Base-by-base conservation (phyloP, 169 alveolate genomes). In the Prorocentrum cordatum region DNA sequence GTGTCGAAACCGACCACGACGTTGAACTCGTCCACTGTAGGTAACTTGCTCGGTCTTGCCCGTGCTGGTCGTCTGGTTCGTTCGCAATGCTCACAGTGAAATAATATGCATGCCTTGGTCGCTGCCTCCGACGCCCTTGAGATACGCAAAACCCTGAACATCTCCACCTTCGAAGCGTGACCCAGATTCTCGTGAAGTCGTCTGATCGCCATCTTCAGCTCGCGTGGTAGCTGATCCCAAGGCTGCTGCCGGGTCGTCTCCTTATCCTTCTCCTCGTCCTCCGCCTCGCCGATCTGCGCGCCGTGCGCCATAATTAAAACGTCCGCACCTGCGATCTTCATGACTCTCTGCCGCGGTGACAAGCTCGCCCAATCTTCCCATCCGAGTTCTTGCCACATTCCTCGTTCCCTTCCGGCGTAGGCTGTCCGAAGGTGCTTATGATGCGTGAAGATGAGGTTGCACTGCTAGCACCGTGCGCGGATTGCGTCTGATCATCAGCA, bases 151-250 rank as follows among this genome's bases (percentile, higher is more conserved):
- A 71, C 86, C 0, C 59, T 0, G 14, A 75, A 9, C 71, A 75
- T 50, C 0, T 36, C 68, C 0, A 36, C 26, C 0, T 14, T 24
- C 1, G 36, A 2, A 0, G 72, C 86, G 33, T 75, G 86, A 2
- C 86, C 86, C 35, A 75, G 22, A 27, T 75, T 75, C 36, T 33
- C 71, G n/a, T 75, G 86, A 3, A 75, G 72, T 1, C 86, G 27
- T 22, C 32, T 35, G 0, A 75, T 10, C 16, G 86, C 86, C 10
- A 54, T 20, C 86, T 75, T 75, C 7, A 75, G 39, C 39, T 75
- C 86, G 0, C 86, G 12, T 3, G 86, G 86, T 1, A 75, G 20
- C 0, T 70, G 38, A 7, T 50, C 39, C 86, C 86, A 75, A 14
- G 50, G 31, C 42, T 27, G 54, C 16, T 31, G 31, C 1, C 86